Percentiles rank a stretch among this genome's conserved stretches.
Evolutionary conservation across 1,284 basidiomycete genomes (phyloP).

Genomic region (Boletus putidus): DNA sequence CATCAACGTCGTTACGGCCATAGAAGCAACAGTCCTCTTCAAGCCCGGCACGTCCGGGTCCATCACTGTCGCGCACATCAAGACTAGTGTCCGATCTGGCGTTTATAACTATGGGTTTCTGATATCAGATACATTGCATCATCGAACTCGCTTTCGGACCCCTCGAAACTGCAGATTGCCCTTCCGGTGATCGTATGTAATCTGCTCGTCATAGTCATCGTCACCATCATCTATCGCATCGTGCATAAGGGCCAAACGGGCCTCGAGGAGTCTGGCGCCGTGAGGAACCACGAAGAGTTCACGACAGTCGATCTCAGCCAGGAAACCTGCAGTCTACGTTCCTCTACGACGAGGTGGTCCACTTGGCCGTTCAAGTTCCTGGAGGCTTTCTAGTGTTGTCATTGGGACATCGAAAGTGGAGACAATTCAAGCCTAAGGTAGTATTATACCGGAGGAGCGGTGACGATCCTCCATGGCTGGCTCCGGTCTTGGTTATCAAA

Average conservation of each 20-base stretch:
- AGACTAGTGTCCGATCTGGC: background rate
- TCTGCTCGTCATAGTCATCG: background rate
- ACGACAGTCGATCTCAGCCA: background rate
- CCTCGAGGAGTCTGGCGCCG: background rate
- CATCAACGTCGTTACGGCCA: slow-evolving; percentile 16
- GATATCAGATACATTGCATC: background rate
- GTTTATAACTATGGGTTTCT: background rate
- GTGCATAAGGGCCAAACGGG: background rate
- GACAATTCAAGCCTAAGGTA: background rate
- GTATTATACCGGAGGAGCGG: background rate
- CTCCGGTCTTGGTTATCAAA: background rate
- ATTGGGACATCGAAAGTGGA: background rate
- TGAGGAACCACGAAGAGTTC: background rate
- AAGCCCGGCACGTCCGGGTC: background rate
- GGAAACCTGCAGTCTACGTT: background rate
- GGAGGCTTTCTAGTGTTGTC: background rate
- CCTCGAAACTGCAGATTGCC: background rate
- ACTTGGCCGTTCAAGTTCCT: background rate
- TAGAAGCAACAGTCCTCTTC: slow-evolving; percentile 13
- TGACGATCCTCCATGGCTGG: too few species aligned
- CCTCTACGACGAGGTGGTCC: background rate
- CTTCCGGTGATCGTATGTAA: background rate
- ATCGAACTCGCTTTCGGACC: background rate
- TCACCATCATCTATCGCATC: background rate
- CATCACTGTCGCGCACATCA: slow-evolving; percentile 15